Evolutionary conservation across 2,329 filamentous ascomycete species (phyloP).

Genomic region (Aureobasidium melanogenum): DNA sequence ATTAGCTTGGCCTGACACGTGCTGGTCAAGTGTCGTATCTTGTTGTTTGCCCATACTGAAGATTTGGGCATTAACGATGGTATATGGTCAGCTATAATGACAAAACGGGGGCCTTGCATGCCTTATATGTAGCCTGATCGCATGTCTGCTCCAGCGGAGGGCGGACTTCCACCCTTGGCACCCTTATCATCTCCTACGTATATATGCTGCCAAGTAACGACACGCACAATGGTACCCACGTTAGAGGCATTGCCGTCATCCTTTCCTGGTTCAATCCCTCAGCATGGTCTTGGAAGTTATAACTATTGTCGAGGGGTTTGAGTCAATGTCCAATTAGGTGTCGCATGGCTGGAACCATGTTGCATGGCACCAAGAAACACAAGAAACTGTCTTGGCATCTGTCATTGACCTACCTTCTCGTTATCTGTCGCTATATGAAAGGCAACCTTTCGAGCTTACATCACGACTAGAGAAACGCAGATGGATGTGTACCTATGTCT

Average conservation of each 20-base stretch:
- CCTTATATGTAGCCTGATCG: conserved; percentile 4
- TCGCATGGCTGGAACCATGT: not conserved
- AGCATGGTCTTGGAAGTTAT: not conserved
- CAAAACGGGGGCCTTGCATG: conserved; percentile 1
- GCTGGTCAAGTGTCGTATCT: conserved; percentile 27
- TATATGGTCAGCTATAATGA: not conserved
- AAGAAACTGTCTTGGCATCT: conserved; percentile 6
- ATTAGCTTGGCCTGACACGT: conserved; percentile 39
- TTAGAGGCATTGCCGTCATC: not conserved
- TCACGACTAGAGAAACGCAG: not conserved
- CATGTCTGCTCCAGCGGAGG: not conserved
- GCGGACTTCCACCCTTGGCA: conserved; percentile 6
- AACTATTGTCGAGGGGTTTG: conserved; percentile 1
- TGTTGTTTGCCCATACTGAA: conserved; percentile 30
- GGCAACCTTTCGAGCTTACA: not conserved
- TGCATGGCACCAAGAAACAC: conserved; percentile 12
- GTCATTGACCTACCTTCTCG: not conserved
- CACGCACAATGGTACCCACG: conserved; percentile 1
- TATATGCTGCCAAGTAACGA: conserved; percentile 2
- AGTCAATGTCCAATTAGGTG: conserved; percentile 5
- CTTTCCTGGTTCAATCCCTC: not conserved
- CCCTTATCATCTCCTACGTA: conserved; percentile 6
- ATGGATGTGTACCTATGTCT: not conserved
- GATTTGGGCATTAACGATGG: conserved; percentile 8
- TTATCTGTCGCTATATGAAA: not conserved